These are phyloP conservation scores for Fusarium mundagurra DNA, from an alignment of 2,329 filamentous ascomycete species.

Conservation along the genomic window DNA sequence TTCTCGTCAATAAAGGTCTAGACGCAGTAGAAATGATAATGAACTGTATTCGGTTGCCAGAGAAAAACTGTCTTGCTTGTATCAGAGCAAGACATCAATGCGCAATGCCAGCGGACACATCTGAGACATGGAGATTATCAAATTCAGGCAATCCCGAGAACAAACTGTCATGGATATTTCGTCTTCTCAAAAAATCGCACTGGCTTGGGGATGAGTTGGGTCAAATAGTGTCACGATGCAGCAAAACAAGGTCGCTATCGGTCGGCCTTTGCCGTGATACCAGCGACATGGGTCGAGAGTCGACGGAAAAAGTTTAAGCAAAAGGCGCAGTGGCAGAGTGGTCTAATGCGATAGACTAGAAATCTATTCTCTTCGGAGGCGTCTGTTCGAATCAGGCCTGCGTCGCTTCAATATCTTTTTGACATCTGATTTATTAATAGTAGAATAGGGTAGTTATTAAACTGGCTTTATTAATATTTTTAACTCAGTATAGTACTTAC, in stretches of 20 bases:
- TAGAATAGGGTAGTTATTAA: neutral
- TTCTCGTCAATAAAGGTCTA: neutral
- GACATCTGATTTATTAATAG: neutral
- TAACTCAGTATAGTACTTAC: accelerated
- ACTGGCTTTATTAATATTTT: neutral
- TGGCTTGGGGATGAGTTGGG: neutral
- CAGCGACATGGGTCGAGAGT: neutral
- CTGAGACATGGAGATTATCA: neutral
- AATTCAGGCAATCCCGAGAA: neutral
- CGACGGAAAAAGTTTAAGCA: neutral
- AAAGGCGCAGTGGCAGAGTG: constrained; percentile 27
- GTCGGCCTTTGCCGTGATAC: neutral
- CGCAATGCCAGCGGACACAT: neutral
- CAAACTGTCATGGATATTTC: neutral
- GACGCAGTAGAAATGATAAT: neutral
- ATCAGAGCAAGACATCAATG: neutral
- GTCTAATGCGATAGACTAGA: constrained; percentile 31
- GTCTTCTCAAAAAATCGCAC: neutral
- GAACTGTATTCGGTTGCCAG: neutral
- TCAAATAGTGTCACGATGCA: neutral
- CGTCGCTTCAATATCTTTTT: constrained; percentile 37
- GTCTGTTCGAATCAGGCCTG: constrained; percentile 29
- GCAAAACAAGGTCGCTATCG: neutral
- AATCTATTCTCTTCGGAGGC: constrained; percentile 29
- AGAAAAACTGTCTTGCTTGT: neutral